A percentile compares a stretch with the other conserved stretches of the same genome.
These are phyloP conservation scores for Filobasidium wieringae DNA, from an alignment of 768 basidiomycete genomes.

Conservation along the genomic window DNA sequence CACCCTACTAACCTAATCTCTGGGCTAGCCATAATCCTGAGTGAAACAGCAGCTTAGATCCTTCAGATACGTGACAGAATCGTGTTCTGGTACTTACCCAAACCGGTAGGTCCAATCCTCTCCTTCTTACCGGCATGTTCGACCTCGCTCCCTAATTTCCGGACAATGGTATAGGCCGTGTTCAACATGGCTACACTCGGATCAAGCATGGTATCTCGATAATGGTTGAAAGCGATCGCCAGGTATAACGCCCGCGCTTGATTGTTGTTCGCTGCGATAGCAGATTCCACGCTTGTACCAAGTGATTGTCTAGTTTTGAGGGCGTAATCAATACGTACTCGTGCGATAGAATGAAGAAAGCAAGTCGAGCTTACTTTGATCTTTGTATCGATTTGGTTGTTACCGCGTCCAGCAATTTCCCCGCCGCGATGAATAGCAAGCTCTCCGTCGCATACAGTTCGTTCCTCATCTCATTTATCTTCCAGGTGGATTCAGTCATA, in stretches of 20 bases:
- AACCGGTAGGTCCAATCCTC: slow-evolving; percentile 1
- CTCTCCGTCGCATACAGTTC: slow-evolving; percentile 4
- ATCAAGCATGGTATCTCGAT: slow-evolving; percentile 5
- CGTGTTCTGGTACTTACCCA: slow-evolving; percentile 1
- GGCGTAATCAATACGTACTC: background rate
- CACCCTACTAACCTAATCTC: background rate
- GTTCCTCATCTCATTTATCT: background rate
- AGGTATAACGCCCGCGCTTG: slow-evolving; percentile 4
- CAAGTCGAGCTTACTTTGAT: slow-evolving; percentile 1
- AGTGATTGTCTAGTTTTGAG: background rate
- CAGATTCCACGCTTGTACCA: background rate
- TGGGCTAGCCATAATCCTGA: slow-evolving; percentile 6
- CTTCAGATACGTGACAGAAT: background rate
- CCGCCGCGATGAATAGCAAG: slow-evolving; percentile 4
- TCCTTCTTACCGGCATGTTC: background rate
- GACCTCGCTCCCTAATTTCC: background rate
- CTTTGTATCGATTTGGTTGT: slow-evolving; percentile 4
- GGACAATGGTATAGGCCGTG: background rate
- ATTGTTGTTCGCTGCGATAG: slow-evolving; percentile 5
- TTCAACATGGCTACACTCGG: slow-evolving; percentile 5
- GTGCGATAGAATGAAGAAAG: background rate
- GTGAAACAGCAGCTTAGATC: background rate
- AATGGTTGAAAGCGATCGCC: slow-evolving; percentile 7
- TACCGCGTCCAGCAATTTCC: background rate
- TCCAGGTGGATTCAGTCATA: background rate